Percentiles rank a stretch among this genome's conserved stretches.
Conservation (phyloP, 2,329 filamentous ascomycete genomes). For the Madurella mycetomatis region DNA sequence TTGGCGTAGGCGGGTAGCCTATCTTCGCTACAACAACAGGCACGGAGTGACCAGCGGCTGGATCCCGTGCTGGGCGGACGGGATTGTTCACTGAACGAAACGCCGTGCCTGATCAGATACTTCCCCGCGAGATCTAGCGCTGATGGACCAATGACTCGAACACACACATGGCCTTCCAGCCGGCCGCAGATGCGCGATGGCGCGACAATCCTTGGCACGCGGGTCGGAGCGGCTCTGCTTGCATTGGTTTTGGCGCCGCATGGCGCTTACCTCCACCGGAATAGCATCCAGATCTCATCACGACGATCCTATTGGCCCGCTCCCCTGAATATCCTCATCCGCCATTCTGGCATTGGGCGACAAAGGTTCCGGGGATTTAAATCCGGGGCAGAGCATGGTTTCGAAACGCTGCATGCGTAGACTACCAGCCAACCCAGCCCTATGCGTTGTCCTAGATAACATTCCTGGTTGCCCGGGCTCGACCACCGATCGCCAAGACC, state of each 20-base stretch:
- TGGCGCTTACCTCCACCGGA: slow-evolving; percentile 12
- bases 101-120: slow-evolving; percentile 1
- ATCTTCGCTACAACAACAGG: neutral
- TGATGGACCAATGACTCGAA: neutral
- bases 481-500: neutral
- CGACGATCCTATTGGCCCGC: slow-evolving; percentile 15
- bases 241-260: slow-evolving; percentile 15
- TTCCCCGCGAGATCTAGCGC: neutral
- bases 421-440: slow-evolving; percentile 1
- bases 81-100: slow-evolving; percentile 2
- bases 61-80: neutral
- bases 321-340: neutral
- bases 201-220: slow-evolving; percentile 11
- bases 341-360: slow-evolving; percentile 15
- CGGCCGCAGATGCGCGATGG: slow-evolving; percentile 7
- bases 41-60: neutral
- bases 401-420: slow-evolving; percentile 14
- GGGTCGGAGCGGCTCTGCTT: slow-evolving; percentile 7
- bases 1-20: neutral
- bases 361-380: slow-evolving; percentile 5
- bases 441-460: slow-evolving; percentile 7
- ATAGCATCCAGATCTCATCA: slow-evolving; percentile 6
- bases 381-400: slow-evolving; percentile 13
- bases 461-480: neutral
- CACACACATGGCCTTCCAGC: neutral